Evolutionary conservation across 2,329 filamentous ascomycete species (phyloP).

Genomic region (Hyphodiscus sp.): DNA sequence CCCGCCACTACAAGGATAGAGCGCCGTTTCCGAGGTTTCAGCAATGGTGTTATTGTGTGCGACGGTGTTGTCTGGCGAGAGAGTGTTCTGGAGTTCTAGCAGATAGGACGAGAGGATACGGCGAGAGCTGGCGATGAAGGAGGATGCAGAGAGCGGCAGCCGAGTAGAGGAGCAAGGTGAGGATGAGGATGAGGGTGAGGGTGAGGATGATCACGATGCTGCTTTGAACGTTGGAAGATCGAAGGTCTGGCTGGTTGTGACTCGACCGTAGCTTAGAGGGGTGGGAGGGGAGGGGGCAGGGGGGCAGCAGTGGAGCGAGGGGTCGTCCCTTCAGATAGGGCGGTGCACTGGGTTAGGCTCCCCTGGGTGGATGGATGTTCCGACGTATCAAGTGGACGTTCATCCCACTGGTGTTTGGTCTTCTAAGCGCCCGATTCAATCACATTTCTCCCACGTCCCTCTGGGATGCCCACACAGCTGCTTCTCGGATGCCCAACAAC

Average conservation of each 20-base stretch:
- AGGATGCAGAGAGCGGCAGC: neutral
- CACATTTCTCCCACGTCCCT: conserved; percentile 1
- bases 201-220: conserved; percentile 14
- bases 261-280: conserved; percentile 4
- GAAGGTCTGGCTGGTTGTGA: conserved; percentile 5
- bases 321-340: conserved; percentile 4
- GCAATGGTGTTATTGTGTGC: neutral
- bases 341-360: too few relatives aligned
- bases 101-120: neutral
- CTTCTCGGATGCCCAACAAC: too few relatives aligned
- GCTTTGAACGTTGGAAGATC: conserved; percentile 8
- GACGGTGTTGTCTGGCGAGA: neutral
- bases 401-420: conserved; percentile 1
- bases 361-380: neutral
- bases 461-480: too few relatives aligned
- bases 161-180: too few relatives aligned
- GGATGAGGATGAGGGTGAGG: too few relatives aligned
- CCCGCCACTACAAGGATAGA: conserved; percentile 24
- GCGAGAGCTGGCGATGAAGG: neutral
- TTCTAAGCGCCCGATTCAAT: conserved; percentile 5
- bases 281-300: neutral
- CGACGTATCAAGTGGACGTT: conserved; percentile 5
- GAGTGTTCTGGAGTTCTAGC: conserved; percentile 1
- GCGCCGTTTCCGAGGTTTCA: conserved; percentile 8
- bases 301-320: neutral